These are phyloP conservation scores for Moesziomyces antarcticus DNA, from an alignment of 1,284 basidiomycete genomes.

Conservation along the genomic window DNA sequence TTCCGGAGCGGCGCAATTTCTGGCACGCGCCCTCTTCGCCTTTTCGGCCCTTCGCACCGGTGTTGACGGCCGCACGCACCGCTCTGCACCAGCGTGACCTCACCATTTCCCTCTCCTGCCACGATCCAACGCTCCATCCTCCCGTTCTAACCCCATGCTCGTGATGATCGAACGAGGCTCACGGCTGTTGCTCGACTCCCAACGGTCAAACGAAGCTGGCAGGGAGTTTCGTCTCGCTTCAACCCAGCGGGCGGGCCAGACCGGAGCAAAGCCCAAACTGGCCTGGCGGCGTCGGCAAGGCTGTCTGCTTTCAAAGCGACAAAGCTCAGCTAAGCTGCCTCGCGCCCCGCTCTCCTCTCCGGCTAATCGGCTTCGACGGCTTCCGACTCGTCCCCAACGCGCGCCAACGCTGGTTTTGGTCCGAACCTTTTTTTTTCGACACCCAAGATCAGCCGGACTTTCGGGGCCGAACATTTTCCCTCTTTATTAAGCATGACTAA, in stretches of 20 bases:
- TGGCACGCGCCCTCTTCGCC: no score
- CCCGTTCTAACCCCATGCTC: not conserved
- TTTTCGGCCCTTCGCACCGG: conserved; percentile 13
- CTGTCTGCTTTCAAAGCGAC: not conserved
- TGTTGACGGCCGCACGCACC: conserved; percentile 19
- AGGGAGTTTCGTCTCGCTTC: no score
- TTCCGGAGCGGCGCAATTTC: no score
- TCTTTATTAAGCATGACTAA: conserved; percentile 3
- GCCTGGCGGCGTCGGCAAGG: not conserved
- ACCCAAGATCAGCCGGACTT: no score
- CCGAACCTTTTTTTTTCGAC: no score
- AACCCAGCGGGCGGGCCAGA: conserved; percentile 9
- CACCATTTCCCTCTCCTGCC: not conserved
- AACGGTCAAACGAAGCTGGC: no score
- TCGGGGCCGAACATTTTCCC: no score
- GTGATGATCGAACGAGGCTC: not conserved
- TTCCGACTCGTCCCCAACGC: conserved; percentile 5
- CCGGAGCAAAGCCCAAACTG: conserved; percentile 11
- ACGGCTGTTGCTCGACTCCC: no score
- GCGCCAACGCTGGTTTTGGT: not conserved
- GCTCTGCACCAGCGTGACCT: not conserved
- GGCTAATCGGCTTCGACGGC: conserved; percentile 27
- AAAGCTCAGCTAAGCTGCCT: conserved; percentile 14
- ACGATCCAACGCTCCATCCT: not conserved
- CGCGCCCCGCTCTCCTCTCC: conserved; percentile 1